These are phyloP conservation scores for Phaffia australis DNA, from an alignment of 768 basidiomycete genomes.

Conservation along the genomic window DNA sequence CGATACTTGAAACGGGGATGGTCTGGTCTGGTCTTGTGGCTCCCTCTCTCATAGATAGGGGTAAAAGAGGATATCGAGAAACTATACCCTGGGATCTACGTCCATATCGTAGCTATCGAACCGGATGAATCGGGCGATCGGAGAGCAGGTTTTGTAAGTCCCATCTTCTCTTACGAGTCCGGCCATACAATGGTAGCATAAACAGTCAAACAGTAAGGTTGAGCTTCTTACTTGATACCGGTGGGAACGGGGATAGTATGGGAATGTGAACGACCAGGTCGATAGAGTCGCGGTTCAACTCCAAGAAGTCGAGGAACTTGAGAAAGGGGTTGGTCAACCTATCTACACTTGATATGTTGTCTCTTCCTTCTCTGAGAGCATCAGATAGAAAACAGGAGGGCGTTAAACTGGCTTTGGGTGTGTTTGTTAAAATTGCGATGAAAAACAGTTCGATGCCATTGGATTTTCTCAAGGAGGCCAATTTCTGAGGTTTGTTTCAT, in stretches of 20 bases:
- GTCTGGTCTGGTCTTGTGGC: background rate
- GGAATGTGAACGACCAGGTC: conserved; percentile 63
- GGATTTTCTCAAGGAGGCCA: conserved; percentile 86
- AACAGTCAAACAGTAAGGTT: no score
- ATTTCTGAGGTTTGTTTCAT: conserved; percentile 44
- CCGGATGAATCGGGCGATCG: conserved; percentile 35
- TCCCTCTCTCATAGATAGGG: background rate
- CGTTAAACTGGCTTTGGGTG: no score
- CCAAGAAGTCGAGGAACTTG: conserved; percentile 52
- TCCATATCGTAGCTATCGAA: conserved; percentile 37
- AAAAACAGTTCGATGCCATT: conserved; percentile 61
- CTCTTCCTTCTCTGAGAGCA: background rate
- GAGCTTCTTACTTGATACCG: conserved; percentile 31
- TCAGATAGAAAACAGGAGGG: no score
- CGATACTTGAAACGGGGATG: no score
- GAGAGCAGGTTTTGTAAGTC: conserved; percentile 35
- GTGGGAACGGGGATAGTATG: conserved; percentile 71
- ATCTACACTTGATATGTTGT: background rate
- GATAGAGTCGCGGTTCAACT: conserved; percentile 56
- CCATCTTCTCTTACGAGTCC: background rate
- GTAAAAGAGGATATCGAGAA: conserved; percentile 36
- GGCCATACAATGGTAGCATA: no score
- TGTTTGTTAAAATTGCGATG: no score
- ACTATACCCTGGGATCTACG: conserved; percentile 35
- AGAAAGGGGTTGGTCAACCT: conserved; percentile 35